These are phyloP conservation scores for Bullera alba DNA, from an alignment of 768 basidiomycete species.

Conservation along the genomic window DNA sequence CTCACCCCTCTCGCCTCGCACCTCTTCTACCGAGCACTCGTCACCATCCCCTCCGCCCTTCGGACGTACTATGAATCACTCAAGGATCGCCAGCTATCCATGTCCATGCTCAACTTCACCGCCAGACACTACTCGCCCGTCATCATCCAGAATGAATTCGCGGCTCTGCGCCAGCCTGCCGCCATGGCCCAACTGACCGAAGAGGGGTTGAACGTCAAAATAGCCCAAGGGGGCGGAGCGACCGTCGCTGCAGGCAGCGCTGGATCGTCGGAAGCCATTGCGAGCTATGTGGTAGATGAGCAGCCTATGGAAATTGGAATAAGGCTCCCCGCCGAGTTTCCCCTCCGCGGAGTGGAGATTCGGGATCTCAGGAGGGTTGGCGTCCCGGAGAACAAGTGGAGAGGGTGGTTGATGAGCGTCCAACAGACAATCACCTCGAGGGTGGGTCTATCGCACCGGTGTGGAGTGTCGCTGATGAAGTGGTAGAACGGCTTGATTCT, in stretches of 20 bases:
- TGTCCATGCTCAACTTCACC: slow-evolving; percentile 68
- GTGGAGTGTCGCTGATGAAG: neutral
- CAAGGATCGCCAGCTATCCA: slow-evolving; percentile 81
- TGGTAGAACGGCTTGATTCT: slow-evolving; percentile 79
- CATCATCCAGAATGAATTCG: slow-evolving; percentile 75
- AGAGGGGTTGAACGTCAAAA: slow-evolving; percentile 73
- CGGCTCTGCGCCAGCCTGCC: slow-evolving; percentile 52
- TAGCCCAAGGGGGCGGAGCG: slow-evolving; percentile 52
- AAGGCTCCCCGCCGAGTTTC: slow-evolving; percentile 83
- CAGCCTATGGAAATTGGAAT: slow-evolving; percentile 83
- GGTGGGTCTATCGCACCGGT: slow-evolving; percentile 51
- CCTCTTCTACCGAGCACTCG: slow-evolving; percentile 77
- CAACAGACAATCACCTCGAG: slow-evolving; percentile 84
- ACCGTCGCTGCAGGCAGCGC: slow-evolving; percentile 22
- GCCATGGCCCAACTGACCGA: slow-evolving; percentile 53
- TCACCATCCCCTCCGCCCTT: slow-evolving; percentile 75
- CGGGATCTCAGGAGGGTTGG: slow-evolving; percentile 75
- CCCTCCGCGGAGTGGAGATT: slow-evolving; percentile 79
- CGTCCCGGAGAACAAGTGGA: slow-evolving; percentile 82
- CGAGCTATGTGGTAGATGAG: slow-evolving; percentile 82
- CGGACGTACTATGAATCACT: slow-evolving; percentile 77
- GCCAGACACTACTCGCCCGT: slow-evolving; percentile 80
- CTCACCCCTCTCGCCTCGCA: slow-evolving; percentile 65
- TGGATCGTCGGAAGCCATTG: slow-evolving; percentile 68
- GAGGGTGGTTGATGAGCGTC: slow-evolving; percentile 85